Percentiles rank a stretch among this genome's conserved stretches.
Evolutionary conservation across 805 yeast genomes (phyloP).

Genomic region (Candida ascalaphidarum): DNA sequence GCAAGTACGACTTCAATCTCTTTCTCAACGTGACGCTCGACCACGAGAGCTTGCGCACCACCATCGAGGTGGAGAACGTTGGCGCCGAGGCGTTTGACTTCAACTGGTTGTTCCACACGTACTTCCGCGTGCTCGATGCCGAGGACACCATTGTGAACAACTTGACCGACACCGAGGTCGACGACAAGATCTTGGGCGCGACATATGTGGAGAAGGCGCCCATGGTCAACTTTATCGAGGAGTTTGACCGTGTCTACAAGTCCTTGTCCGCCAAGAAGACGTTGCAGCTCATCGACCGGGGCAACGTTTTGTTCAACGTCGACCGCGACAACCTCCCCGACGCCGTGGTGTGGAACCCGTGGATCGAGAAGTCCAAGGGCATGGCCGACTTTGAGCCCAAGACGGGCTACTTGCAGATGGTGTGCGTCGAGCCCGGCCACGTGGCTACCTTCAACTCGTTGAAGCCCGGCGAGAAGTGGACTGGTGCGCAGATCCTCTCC

Average conservation of each 20-base stretch:
- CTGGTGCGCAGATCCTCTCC: constrained; percentile 53
- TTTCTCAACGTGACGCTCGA: constrained; percentile 32
- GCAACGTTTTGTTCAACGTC: constrained; percentile 63
- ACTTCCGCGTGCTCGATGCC: constrained; percentile 67
- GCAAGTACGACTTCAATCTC: constrained; percentile 64
- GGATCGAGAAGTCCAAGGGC: constrained; percentile 73
- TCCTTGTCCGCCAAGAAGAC: constrained; percentile 44
- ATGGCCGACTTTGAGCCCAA: constrained; percentile 90
- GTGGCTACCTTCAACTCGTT: constrained; percentile 62
- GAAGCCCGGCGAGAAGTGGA: constrained; percentile 69
- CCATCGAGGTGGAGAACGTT: constrained; percentile 69
- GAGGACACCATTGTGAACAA: constrained; percentile 73
- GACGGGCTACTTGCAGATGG: constrained; percentile 75
- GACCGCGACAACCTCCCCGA: constrained; percentile 56
- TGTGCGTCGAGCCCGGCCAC: constrained; percentile 91
- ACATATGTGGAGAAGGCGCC: constrained; percentile 67
- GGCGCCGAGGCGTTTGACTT: constrained; percentile 64
- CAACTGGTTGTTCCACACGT: constrained; percentile 94
- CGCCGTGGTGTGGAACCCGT: constrained; percentile 96
- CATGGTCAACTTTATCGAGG: constrained; percentile 62
- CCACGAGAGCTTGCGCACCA: constrained; percentile 51
- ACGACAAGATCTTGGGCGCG: constrained; percentile 65
- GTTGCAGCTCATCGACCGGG: constrained; percentile 63
- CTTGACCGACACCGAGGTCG: constrained; percentile 60
- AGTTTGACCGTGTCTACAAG: constrained; percentile 79